A percentile compares a stretch with the other conserved stretches of the same genome.
Conservation (phyloP, 2,329 filamentous ascomycete genomes). For the Colletotrichum sp. region DNA sequence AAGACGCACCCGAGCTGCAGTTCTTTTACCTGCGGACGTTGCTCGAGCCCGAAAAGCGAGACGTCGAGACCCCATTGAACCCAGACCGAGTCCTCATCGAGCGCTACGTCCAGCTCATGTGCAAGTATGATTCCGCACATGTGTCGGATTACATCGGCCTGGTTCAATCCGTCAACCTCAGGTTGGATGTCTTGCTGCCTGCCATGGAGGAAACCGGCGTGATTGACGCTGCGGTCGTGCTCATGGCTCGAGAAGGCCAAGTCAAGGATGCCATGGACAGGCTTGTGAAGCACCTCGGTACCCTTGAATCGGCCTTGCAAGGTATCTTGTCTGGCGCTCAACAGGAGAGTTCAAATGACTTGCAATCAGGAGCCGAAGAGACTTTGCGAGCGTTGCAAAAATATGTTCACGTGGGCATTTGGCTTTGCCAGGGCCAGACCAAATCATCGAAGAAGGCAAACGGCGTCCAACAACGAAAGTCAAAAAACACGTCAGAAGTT, state of each 20-base stretch:
- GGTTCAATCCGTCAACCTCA: constrained; percentile 78
- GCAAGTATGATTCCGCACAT: constrained; percentile 78
- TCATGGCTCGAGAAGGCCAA: constrained; percentile 89
- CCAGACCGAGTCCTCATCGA: constrained; percentile 72
- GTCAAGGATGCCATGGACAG: constrained; percentile 83
- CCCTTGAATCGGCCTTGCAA: constrained; percentile 78
- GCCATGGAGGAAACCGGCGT: constrained; percentile 89
- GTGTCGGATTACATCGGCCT: constrained; percentile 85
- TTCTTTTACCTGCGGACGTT: constrained; percentile 79
- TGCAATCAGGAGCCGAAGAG: constrained; percentile 73
- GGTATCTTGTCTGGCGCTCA: constrained; percentile 71
- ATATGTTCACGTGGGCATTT: constrained; percentile 91
- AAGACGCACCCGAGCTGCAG: constrained; percentile 67
- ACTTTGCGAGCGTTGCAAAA: constrained; percentile 82
- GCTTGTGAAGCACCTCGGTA: constrained; percentile 79
- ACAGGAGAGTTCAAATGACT: constrained; percentile 53
- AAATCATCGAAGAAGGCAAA: constrained; percentile 58
- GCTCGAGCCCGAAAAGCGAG: constrained; percentile 61
- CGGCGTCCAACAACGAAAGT: constrained; percentile 54
- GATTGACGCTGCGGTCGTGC: constrained; percentile 88
- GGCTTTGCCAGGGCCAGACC: constrained; percentile 89
- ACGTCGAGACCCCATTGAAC: constrained; percentile 31
- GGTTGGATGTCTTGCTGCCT: constrained; percentile 75
- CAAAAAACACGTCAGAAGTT: constrained; percentile 46
- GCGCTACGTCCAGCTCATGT: constrained; percentile 90